Conservation (phyloP, 164 flowering plant species). For the Macadamia integrifolia region DNA sequence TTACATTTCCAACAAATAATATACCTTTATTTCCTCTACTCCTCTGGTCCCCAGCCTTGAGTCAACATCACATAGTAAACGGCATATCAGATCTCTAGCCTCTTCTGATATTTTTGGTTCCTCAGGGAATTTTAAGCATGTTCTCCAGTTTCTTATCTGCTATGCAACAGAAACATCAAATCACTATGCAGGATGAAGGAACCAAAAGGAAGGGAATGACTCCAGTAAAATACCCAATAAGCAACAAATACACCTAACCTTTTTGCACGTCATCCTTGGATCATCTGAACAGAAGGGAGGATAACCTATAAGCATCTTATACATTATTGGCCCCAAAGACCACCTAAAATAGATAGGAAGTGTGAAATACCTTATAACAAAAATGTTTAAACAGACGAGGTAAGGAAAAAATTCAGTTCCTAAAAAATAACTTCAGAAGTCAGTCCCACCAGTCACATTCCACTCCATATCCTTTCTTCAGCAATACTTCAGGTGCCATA, state of each 20-base stretch:
- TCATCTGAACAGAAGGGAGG: slow-evolving; percentile 94
- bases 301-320: slow-evolving; percentile 88
- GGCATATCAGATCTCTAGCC: slow-evolving; percentile 78
- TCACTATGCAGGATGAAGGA: slow-evolving; percentile 4
- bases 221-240: background rate
- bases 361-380: too few relatives aligned
- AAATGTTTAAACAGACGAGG: too few relatives aligned
- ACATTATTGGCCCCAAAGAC: slow-evolving; percentile 90
- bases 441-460: slow-evolving; percentile 73
- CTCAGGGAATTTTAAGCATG: slow-evolving; percentile 85
- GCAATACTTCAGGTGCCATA: slow-evolving; percentile 91
- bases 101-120: slow-evolving; percentile 72
- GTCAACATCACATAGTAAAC: slow-evolving; percentile 79
- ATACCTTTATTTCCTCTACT: slow-evolving; percentile 84
- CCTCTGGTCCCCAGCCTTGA: slow-evolving; percentile 73
- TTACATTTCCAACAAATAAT: background rate
- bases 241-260: slow-evolving; percentile 37
- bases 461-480: slow-evolving; percentile 89
- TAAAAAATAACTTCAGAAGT: background rate
- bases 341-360: slow-evolving; percentile 28
- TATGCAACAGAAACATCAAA: slow-evolving; percentile 15
- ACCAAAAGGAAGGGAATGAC: background rate
- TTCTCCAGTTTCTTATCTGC: slow-evolving; percentile 87
- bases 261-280: slow-evolving; percentile 79
- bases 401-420: too few relatives aligned